Evolutionary conservation across 345 rosid genomes (phyloP).

Genomic region (Eutrema heterophyllum): DNA sequence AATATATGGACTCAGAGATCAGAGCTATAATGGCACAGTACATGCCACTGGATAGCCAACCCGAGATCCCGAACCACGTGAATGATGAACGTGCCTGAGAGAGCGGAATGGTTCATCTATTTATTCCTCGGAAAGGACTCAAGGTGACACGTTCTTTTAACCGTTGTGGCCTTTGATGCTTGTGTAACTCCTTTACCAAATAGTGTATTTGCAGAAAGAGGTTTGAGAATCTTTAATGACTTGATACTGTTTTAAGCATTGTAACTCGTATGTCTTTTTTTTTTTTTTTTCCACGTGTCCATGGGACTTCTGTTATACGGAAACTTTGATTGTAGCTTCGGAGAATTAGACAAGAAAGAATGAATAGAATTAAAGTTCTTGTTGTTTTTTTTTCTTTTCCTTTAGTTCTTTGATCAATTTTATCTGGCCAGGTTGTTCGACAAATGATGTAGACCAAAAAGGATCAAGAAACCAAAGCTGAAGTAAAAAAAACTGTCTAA

Average conservation of each 20-base stretch:
- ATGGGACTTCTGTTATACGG: constrained; percentile 8
- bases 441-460: too few species aligned
- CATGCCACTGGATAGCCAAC: constrained; percentile 91
- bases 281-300: not conserved
- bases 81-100: constrained; percentile 51
- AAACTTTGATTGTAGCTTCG: constrained; percentile 5
- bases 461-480: too few species aligned
- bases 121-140: constrained; percentile 8
- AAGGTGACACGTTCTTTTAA: constrained; percentile 13
- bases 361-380: not conserved
- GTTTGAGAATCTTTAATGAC: not conserved
- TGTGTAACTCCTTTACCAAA: constrained; percentile 6
- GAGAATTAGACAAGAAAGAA: constrained; percentile 1
- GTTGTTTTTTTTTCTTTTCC: not conserved
- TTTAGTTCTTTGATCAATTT: too few species aligned
- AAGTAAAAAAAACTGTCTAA: too few species aligned
- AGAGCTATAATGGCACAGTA: constrained; percentile 98
- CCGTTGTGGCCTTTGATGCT: constrained; percentile 2
- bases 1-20: constrained; percentile 96
- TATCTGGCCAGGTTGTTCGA: too few species aligned
- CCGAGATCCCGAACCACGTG: constrained; percentile 55
- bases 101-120: not conserved
- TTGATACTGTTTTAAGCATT: not conserved
- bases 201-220: not conserved
- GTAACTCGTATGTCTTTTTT: not conserved